Evolutionary conservation across 2,329 filamentous ascomycete genomes (phyloP).

Genomic region (Trichoderma gracile): DNA sequence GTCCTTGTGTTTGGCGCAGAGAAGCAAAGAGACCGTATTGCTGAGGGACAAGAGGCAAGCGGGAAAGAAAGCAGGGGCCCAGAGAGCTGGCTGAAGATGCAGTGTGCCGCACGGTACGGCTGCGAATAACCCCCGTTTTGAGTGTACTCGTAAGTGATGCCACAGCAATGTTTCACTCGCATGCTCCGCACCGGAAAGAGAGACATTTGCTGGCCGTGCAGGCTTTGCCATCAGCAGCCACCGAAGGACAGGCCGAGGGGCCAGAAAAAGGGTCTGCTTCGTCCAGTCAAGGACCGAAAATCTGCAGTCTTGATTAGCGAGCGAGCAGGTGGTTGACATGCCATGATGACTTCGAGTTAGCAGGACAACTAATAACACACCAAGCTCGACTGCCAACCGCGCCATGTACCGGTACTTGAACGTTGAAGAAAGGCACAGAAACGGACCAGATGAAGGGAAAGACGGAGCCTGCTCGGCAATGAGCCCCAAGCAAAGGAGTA

Average conservation of each 20-base stretch:
- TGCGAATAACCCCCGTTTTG: no score
- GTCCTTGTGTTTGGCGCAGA: neutral
- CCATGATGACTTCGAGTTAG: no score
- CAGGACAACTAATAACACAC: no score
- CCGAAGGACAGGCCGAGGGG: neutral
- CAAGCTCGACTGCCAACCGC: neutral
- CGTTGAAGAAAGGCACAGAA: neutral
- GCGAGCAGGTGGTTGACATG: neutral
- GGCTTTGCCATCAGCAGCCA: neutral
- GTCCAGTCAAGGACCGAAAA: no score
- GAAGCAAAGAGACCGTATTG: neutral
- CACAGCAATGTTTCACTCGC: no score
- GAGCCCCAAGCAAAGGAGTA: neutral
- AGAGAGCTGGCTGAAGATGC: constrained; percentile 1
- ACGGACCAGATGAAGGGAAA: neutral
- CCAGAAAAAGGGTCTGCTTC: neutral
- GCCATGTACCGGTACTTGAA: neutral
- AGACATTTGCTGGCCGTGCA: neutral
- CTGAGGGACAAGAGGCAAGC: neutral
- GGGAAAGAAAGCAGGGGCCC: neutral
- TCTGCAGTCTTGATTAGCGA: constrained; percentile 1
- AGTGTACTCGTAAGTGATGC: no score
- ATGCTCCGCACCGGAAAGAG: neutral
- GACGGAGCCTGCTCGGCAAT: neutral
- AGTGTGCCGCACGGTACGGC: neutral